Evolutionary conservation across 495 filamentous ascomycete genomes (phyloP).

Genomic region (Pyrenula massariospora): DNA sequence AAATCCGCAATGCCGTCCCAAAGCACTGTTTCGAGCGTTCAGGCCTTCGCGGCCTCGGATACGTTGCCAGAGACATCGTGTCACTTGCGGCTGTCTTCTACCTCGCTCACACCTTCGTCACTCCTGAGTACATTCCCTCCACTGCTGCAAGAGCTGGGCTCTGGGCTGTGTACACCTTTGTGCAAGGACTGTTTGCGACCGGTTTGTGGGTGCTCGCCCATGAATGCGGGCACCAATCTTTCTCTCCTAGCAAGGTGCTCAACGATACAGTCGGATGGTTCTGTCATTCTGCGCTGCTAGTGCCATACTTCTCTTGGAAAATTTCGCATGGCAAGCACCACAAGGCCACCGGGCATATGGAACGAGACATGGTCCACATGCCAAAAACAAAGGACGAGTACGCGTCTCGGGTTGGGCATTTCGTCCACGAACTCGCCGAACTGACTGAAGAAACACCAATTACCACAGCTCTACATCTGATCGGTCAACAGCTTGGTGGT

Average conservation of each 20-base stretch:
- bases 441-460: constrained; percentile 92
- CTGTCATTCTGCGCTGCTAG: constrained; percentile 69
- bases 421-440: constrained; percentile 71
- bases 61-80: constrained; percentile 50
- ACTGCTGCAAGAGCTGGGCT: constrained; percentile 29
- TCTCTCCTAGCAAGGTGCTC: constrained; percentile 66
- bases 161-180: constrained; percentile 51
- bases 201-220: constrained; percentile 64
- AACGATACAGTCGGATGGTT: constrained; percentile 83
- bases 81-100: constrained; percentile 46
- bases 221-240: constrained; percentile 68
- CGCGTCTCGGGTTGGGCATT: constrained; percentile 53
- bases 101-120: constrained; percentile 54
- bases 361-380: constrained; percentile 95
- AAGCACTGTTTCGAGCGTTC: constrained; percentile 55
- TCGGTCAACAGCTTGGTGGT: constrained; percentile 78
- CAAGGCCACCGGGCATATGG: constrained; percentile 90
- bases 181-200: constrained; percentile 56
- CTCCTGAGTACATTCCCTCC: constrained; percentile 48
- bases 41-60: constrained; percentile 44
- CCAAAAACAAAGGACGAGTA: constrained; percentile 73
- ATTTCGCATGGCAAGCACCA: constrained; percentile 90
- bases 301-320: constrained; percentile 90
- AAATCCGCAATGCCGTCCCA: constrained; percentile 53
- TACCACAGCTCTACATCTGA: constrained; percentile 54